These are phyloP conservation scores for Boeremia exigua DNA, from an alignment of 2,329 filamentous ascomycete species.

Conservation along the genomic window DNA sequence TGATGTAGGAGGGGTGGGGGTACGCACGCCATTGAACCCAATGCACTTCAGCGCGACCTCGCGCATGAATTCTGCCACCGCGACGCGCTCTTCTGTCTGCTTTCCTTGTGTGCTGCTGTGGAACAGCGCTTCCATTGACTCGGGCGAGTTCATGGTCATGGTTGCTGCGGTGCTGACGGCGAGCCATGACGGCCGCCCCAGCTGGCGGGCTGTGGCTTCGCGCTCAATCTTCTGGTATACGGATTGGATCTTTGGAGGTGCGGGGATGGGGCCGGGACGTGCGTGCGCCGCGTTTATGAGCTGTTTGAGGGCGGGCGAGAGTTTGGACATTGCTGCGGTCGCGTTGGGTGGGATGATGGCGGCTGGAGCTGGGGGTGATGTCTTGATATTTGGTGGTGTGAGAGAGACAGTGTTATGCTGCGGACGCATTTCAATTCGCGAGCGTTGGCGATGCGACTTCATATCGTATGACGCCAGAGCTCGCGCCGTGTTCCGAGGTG, in stretches of 20 bases:
- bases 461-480: slow-evolving; percentile 14
- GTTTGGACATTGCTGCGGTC: slow-evolving; percentile 39
- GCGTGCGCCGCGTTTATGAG: slow-evolving; percentile 46
- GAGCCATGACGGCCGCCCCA: slow-evolving; percentile 47
- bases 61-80: slow-evolving; percentile 73
- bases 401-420: neutral
- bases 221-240: slow-evolving; percentile 41
- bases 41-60: slow-evolving; percentile 80
- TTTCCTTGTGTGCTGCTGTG: slow-evolving; percentile 42
- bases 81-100: slow-evolving; percentile 47
- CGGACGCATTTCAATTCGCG: slow-evolving; percentile 14
- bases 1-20: too few species aligned
- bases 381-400: neutral
- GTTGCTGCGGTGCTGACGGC: slow-evolving; percentile 69
- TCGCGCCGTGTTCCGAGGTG: slow-evolving; percentile 8
- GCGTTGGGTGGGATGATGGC: neutral
- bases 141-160: slow-evolving; percentile 85
- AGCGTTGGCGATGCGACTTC: neutral
- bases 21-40: slow-evolving; percentile 70
- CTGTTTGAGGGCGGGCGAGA: slow-evolving; percentile 43
- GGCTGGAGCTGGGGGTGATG: neutral
- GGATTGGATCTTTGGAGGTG: slow-evolving; percentile 39
- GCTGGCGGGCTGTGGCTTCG: slow-evolving; percentile 38
- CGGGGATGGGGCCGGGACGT: slow-evolving; percentile 43
- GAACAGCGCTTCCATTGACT: slow-evolving; percentile 71